phyloP scores from a whole-genome alignment of 129 eudicot species.

The Apium graveolens region DNA sequence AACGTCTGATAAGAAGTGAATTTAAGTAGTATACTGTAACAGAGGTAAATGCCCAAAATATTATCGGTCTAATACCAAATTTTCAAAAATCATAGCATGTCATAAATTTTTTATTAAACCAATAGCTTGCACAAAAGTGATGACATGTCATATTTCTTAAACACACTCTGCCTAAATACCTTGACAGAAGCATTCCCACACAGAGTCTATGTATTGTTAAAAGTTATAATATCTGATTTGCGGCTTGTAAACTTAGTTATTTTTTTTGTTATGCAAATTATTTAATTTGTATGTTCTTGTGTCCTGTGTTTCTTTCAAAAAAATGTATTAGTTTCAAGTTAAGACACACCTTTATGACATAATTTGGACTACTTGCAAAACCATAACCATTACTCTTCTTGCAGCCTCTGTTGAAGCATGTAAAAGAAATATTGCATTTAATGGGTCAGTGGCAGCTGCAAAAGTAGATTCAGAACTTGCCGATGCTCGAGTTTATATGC shows the following conservation, averaged over 20 bases:
- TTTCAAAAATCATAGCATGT: neutral
- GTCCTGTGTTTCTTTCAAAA: neutral
- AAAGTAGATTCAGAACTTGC: slow-evolving; percentile 91
- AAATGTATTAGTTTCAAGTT: neutral
- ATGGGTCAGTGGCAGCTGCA: slow-evolving; percentile 75
- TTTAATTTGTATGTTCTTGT: neutral
- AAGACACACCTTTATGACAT: neutral
- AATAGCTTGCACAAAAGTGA: neutral
- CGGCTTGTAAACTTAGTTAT: neutral
- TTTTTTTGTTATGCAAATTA: neutral
- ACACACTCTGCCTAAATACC: neutral
- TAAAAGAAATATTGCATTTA: slow-evolving; percentile 85
- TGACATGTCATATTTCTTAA: neutral
- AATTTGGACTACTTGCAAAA: neutral
- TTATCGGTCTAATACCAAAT: neutral
- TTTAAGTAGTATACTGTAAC: neutral
- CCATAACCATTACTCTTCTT: slow-evolving; percentile 6
- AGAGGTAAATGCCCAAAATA: neutral
- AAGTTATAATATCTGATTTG: neutral
- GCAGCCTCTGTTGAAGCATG: slow-evolving; percentile 96
- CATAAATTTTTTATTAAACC: neutral
- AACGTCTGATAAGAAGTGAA: neutral
- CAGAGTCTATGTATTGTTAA: neutral
- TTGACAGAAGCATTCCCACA: neutral
- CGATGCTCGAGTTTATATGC: slow-evolving; percentile 99